Evolutionary conservation across 2,329 filamentous ascomycete species (phyloP).

Genomic region (Alternaria triticimaculans): DNA sequence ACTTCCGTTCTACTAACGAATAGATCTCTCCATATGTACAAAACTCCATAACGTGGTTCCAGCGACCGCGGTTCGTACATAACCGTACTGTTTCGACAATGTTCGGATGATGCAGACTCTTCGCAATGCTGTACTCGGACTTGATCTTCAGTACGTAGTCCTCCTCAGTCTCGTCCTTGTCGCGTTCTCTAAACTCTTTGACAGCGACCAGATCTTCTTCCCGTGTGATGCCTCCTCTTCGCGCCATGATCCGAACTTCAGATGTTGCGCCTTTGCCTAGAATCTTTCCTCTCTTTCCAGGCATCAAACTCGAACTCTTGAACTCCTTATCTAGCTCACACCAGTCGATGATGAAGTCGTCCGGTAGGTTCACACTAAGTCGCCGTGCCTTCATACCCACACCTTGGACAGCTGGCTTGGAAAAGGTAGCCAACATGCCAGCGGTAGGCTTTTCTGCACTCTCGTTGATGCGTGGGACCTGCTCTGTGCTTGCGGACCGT

Average conservation of each 20-base stretch:
- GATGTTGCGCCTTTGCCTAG: slow-evolving; percentile 84
- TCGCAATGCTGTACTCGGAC: slow-evolving; percentile 86
- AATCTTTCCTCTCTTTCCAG: slow-evolving; percentile 75
- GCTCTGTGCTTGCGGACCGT: slow-evolving; percentile 48
- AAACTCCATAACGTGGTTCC: slow-evolving; percentile 95
- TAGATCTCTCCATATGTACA: slow-evolving; percentile 84
- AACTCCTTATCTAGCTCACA: slow-evolving; percentile 74
- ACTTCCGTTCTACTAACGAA: slow-evolving; percentile 68
- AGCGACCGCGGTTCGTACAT: slow-evolving; percentile 74
- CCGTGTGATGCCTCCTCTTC: slow-evolving; percentile 64
- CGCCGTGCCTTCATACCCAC: slow-evolving; percentile 80
- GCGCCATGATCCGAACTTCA: slow-evolving; percentile 79
- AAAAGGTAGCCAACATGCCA: slow-evolving; percentile 46
- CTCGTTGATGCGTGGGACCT: slow-evolving; percentile 32
- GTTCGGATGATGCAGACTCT: slow-evolving; percentile 84
- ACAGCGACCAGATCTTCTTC: slow-evolving; percentile 78
- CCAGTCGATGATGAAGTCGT: slow-evolving; percentile 75
- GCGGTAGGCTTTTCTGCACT: slow-evolving; percentile 38
- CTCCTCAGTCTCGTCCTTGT: slow-evolving; percentile 69
- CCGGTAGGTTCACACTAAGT: slow-evolving; percentile 74
- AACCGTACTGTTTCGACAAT: slow-evolving; percentile 81
- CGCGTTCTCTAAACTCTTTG: slow-evolving; percentile 83
- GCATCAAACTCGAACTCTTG: slow-evolving; percentile 68
- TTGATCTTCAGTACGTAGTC: slow-evolving; percentile 91
- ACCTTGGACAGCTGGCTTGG: slow-evolving; percentile 65